Conservation (phyloP, 495 filamentous ascomycete species). For the Staphylotrichum longicolle region DNA sequence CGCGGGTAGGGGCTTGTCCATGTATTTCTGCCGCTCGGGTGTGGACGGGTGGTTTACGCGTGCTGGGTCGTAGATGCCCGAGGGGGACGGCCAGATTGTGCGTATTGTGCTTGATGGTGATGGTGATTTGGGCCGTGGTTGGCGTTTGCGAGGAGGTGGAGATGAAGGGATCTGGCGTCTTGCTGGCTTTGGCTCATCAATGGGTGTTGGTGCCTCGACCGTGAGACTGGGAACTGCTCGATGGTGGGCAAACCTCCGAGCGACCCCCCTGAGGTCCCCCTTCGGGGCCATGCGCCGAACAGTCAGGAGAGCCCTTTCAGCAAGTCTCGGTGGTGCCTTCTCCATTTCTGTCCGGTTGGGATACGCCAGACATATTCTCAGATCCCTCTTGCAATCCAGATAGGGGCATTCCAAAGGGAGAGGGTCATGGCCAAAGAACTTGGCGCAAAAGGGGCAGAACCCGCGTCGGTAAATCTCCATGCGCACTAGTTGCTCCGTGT, state of each 20-base stretch:
- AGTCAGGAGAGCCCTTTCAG: constrained; percentile 7
- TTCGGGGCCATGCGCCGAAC: not conserved
- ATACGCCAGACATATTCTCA: constrained; percentile 6
- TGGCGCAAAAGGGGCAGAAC: constrained; percentile 19
- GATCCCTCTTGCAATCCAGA: constrained; percentile 12
- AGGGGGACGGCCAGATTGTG: not conserved
- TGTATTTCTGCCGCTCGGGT: not conserved
- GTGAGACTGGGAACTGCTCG: not conserved
- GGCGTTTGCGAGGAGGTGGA: not conserved
- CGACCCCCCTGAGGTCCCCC: no score
- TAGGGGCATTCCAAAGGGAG: constrained; percentile 8
- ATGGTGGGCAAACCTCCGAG: not conserved
- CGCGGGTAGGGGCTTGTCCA: constrained; percentile 7
- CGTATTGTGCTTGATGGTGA: not conserved
- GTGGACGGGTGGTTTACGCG: not conserved
- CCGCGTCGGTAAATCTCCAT: constrained; percentile 20
- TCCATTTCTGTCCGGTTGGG: not conserved
- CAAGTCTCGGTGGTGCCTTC: constrained; percentile 19
- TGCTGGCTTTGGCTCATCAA: not conserved
- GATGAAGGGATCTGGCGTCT: not conserved
- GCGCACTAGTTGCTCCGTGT: constrained; percentile 16
- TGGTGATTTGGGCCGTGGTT: not conserved
- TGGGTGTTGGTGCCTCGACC: not conserved
- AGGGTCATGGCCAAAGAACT: not conserved
- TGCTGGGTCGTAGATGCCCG: not conserved